Evolutionary conservation across 495 filamentous ascomycete genomes (phyloP).

Genomic region (Penicillium atrosanguineum): DNA sequence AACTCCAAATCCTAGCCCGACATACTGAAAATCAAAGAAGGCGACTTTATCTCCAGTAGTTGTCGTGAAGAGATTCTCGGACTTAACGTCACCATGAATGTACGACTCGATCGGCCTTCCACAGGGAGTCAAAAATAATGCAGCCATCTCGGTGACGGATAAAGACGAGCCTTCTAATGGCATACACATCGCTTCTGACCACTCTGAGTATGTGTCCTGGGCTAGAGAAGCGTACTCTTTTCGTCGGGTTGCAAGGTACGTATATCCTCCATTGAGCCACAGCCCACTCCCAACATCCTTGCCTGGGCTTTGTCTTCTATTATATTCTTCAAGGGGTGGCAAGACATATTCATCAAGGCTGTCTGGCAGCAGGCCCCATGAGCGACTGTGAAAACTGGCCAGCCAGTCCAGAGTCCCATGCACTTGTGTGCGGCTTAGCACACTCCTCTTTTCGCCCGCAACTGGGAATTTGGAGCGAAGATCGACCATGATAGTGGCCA

Average conservation of each 20-base stretch:
- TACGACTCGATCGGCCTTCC: slow-evolving; percentile 33
- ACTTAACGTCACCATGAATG: slow-evolving; percentile 44
- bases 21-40: slow-evolving; percentile 44
- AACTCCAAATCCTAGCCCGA: slow-evolving; percentile 37
- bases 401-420: slow-evolving; percentile 33
- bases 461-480: slow-evolving; percentile 29
- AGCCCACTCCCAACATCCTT: slow-evolving; percentile 10
- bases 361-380: slow-evolving; percentile 20
- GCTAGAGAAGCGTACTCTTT: slow-evolving; percentile 32
- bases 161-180: slow-evolving; percentile 8
- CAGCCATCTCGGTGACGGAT: slow-evolving; percentile 33
- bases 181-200: slow-evolving; percentile 28
- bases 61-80: slow-evolving; percentile 42
- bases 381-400: slow-evolving; percentile 28
- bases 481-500: slow-evolving; percentile 38
- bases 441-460: slow-evolving; percentile 28
- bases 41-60: slow-evolving; percentile 28
- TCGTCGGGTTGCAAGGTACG: slow-evolving; percentile 38
- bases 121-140: slow-evolving; percentile 26
- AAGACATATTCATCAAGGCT: slow-evolving; percentile 22
- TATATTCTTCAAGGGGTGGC: slow-evolving; percentile 32
- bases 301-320: slow-evolving; percentile 3
- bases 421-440: slow-evolving; percentile 25
- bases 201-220: slow-evolving; percentile 30
- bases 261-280: slow-evolving; percentile 43